Conservation (phyloP, 176 grass and related monocot species). For the Eleusine indica region DNA sequence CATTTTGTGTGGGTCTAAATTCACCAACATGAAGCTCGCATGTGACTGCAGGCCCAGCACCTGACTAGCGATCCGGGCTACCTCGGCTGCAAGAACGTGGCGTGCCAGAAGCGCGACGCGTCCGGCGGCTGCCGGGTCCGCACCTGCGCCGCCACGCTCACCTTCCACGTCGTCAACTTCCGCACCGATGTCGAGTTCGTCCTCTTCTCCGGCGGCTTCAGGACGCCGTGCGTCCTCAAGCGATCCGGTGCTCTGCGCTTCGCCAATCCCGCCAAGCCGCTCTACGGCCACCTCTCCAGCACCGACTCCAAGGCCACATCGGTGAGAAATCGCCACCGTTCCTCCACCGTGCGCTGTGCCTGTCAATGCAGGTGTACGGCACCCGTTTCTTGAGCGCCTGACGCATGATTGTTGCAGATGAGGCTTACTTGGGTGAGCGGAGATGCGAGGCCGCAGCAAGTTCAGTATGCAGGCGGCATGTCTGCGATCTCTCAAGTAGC, state of each 20-base stretch:
- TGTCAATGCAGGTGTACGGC: too few relatives aligned
- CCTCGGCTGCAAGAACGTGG: conserved; percentile 53
- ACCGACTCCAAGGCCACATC: conserved; percentile 67
- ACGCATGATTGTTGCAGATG: conserved; percentile 45
- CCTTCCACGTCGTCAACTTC: conserved; percentile 88
- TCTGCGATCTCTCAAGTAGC: conserved; percentile 46
- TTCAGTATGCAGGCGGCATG: conserved; percentile 52
- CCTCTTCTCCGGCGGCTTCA: conserved; percentile 75
- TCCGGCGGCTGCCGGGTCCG: conserved; percentile 40
- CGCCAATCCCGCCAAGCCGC: conserved; percentile 68
- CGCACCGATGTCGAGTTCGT: conserved; percentile 78
- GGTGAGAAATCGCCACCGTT: conserved; percentile 32
- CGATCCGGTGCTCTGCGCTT: conserved; percentile 58
- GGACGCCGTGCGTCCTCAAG: conserved; percentile 61
- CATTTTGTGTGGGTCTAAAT: not conserved
- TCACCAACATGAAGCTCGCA: not conserved
- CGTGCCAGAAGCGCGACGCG: conserved; percentile 41
- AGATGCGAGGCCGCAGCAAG: conserved; percentile 64
- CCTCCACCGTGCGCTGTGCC: not conserved
- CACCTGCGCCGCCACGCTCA: conserved; percentile 61
- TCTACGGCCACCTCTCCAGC: conserved; percentile 74
- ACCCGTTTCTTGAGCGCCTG: not conserved
- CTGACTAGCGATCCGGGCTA: conserved; percentile 52
- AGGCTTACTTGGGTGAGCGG: conserved; percentile 91
- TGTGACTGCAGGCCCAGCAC: conserved; percentile 55